phyloP scores from a whole-genome alignment of 768 basidiomycete genomes.

The Tylopilus plumbeoviolaceoides region DNA sequence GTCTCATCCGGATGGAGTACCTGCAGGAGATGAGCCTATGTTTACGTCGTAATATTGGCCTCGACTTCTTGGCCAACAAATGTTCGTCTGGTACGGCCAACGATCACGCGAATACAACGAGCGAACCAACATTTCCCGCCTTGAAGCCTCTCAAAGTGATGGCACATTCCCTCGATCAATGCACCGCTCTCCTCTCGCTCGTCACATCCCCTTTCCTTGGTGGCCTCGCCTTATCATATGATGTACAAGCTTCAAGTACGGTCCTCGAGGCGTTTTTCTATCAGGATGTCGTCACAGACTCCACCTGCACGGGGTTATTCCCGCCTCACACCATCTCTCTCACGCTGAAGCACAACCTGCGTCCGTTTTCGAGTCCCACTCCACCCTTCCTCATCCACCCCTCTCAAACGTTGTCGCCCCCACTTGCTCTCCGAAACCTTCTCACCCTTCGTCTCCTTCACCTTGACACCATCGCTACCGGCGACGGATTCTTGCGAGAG shows the following conservation, averaged over 20 bases:
- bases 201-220: conserved; percentile 23
- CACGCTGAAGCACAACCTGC: conserved; percentile 26
- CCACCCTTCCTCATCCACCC: conserved; percentile 23
- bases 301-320: not conserved
- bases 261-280: conserved; percentile 22
- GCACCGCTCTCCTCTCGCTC: conserved; percentile 23
- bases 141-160: conserved; percentile 23
- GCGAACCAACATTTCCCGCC: conserved; percentile 17
- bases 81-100: not conserved
- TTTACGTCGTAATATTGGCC: conserved; percentile 17
- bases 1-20: conserved; percentile 19
- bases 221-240: conserved; percentile 24
- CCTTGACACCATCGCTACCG: conserved; percentile 26
- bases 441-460: conserved; percentile 22
- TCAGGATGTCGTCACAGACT: not conserved
- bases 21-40: conserved; percentile 23
- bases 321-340: conserved; percentile 17
- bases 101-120: not conserved
- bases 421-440: conserved; percentile 20
- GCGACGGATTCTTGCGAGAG: conserved; percentile 24
- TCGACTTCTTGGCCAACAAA: conserved; percentile 10
- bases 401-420: conserved; percentile 22
- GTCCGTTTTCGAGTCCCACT: conserved; percentile 15
- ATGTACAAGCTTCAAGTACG: conserved; percentile 21
- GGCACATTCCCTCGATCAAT: conserved; percentile 27